These are phyloP conservation scores for Hyphopichia wangnamkhiaoensis DNA, from an alignment of 1,139 yeast genomes.

Conservation along the genomic window DNA sequence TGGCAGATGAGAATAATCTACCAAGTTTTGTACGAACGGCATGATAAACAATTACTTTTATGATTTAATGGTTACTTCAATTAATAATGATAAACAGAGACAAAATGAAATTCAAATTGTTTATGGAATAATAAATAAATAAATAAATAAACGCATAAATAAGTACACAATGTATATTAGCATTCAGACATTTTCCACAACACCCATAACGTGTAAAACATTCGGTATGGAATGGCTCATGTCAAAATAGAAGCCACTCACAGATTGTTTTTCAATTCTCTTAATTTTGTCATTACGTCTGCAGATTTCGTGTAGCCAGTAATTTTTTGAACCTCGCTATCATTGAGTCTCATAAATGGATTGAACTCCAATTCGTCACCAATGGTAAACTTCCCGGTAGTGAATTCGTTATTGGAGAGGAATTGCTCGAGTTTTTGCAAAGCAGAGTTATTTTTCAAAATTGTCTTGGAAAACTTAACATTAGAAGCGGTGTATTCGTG, in stretches of 20 bases:
- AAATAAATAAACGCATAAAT: background rate
- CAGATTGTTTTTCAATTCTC: slow-evolving; percentile 68
- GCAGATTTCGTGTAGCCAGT: slow-evolving; percentile 40
- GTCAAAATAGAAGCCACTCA: too few relatives aligned
- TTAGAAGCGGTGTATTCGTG: slow-evolving; percentile 92
- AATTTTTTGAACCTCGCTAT: slow-evolving; percentile 53
- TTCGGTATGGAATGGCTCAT: too few relatives aligned
- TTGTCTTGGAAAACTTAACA: slow-evolving; percentile 69
- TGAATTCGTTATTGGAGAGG: slow-evolving; percentile 57
- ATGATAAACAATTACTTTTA: too few relatives aligned
- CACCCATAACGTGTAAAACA: too few relatives aligned
- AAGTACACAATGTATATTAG: background rate
- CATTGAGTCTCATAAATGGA: slow-evolving; percentile 82
- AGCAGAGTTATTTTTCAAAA: slow-evolving; percentile 53
- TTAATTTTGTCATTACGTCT: slow-evolving; percentile 63
- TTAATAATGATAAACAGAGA: too few relatives aligned
- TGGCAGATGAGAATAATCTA: slow-evolving; percentile 29
- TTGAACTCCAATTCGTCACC: slow-evolving; percentile 80
- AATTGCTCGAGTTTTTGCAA: slow-evolving; percentile 55
- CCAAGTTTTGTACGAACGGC: slow-evolving; percentile 40
- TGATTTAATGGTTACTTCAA: too few relatives aligned
- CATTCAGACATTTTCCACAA: slow-evolving; percentile 1
- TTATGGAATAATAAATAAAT: slow-evolving; percentile 1
- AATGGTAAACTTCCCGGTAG: slow-evolving; percentile 85
- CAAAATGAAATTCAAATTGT: too few relatives aligned